Evolutionary conservation across 371 early-diverging fungal species (phyloP).

Genomic region (Mucor mucedo): DNA sequence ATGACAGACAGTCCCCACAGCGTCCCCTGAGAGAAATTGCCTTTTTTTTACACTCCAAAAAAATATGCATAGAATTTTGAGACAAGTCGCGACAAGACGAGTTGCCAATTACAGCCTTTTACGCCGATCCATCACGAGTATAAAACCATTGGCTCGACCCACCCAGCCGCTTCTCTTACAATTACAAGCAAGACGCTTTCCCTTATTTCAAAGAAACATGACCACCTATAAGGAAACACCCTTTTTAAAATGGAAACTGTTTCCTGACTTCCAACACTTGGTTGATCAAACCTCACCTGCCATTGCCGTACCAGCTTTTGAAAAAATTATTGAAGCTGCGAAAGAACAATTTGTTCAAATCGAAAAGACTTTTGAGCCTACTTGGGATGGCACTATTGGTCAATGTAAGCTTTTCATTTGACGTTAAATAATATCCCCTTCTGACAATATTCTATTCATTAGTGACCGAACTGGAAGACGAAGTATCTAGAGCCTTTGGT

Average conservation of each 20-base stretch:
- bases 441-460: background rate
- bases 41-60: too few species aligned
- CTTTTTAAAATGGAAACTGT: conserved; percentile 58
- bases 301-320: conserved; percentile 58
- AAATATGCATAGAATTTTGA: conserved; percentile 24
- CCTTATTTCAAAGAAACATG: conserved; percentile 2
- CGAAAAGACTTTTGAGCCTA: conserved; percentile 60
- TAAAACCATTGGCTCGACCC: background rate
- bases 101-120: conserved; percentile 17
- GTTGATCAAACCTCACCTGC: conserved; percentile 47
- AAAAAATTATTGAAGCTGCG: conserved; percentile 48
- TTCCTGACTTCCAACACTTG: conserved; percentile 61
- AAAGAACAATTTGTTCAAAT: conserved; percentile 53
- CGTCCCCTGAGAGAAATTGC: too few species aligned
- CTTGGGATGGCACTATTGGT: conserved; percentile 68
- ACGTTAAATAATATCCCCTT: background rate
- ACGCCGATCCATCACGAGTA: conserved; percentile 21
- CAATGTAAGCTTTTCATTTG: conserved; percentile 41
- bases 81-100: conserved; percentile 6
- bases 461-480: conserved; percentile 63
- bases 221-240: conserved; percentile 30
- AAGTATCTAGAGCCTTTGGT: conserved; percentile 60
- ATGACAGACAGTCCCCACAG: too few species aligned
- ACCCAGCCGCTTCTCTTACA: background rate
- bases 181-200: conserved; percentile 5